Conservation (phyloP, 768 basidiomycete species). For the Serendipita sp. region DNA sequence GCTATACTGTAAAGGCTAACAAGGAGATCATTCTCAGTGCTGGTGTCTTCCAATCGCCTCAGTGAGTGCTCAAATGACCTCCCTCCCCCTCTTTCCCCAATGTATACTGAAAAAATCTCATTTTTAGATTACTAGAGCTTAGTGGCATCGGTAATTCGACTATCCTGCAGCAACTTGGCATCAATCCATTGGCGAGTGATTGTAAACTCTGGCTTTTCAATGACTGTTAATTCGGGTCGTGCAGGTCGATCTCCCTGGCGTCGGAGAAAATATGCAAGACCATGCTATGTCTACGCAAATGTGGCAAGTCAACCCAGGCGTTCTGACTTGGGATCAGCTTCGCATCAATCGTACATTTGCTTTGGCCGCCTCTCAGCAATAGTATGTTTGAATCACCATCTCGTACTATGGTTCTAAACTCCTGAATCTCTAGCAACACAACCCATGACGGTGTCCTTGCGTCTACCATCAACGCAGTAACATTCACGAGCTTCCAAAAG, state of each 20-base stretch:
- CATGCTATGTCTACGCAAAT: conserved; percentile 16
- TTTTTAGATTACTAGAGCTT: conserved; percentile 28
- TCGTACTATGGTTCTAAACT: not conserved
- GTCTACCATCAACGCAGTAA: not conserved
- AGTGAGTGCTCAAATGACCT: not conserved
- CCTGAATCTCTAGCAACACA: not conserved
- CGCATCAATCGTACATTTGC: conserved; percentile 5
- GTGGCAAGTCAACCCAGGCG: conserved; percentile 5
- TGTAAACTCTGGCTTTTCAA: not conserved
- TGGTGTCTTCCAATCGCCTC: conserved; percentile 15
- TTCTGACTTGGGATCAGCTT: not conserved
- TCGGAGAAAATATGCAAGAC: conserved; percentile 50
- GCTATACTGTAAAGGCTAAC: conserved; percentile 23
- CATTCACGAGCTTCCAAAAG: not conserved
- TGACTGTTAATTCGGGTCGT: conserved; percentile 11
- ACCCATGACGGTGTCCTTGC: conserved; percentile 1
- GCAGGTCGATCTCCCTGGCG: conserved; percentile 51
- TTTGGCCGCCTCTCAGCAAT: not conserved
- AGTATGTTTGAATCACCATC: not conserved
- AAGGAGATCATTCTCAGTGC: conserved; percentile 37
- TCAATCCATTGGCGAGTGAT: conserved; percentile 18
- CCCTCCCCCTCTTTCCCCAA: not conserved
- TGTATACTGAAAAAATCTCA: not conserved
- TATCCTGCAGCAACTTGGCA: conserved; percentile 30
- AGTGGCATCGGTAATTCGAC: conserved; percentile 49